Evolutionary conservation across 805 yeast species (phyloP).

Genomic region (Metschnikowia baotianmanensis): DNA sequence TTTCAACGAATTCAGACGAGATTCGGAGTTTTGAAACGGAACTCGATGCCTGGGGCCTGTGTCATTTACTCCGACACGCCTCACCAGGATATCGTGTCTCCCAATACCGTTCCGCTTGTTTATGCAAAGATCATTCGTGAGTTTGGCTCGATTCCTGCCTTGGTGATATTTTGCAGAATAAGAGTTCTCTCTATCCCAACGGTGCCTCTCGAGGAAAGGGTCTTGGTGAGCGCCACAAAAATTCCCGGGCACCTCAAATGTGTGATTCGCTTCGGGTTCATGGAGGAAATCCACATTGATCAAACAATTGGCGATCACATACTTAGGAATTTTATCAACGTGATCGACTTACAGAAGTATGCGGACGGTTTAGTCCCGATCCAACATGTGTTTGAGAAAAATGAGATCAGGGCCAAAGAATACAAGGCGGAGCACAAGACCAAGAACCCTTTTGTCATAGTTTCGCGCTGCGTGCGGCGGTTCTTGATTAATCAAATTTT

Average conservation of each 20-base stretch:
- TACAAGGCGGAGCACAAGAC: conserved; percentile 17
- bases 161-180: conserved; percentile 44
- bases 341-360: conserved; percentile 9
- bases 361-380: conserved; percentile 20
- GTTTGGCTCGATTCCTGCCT: conserved; percentile 43
- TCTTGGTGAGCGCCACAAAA: conserved; percentile 38
- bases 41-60: conserved; percentile 36
- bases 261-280: conserved; percentile 49
- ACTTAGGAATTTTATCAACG: conserved; percentile 22
- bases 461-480: conserved; percentile 18
- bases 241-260: conserved; percentile 49
- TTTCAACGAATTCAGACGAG: conserved; percentile 18
- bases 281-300: conserved; percentile 34
- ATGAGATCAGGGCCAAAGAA: conserved; percentile 26
- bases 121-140: conserved; percentile 36
- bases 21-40: conserved; percentile 21
- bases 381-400: conserved; percentile 31
- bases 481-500: conserved; percentile 25
- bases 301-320: conserved; percentile 21
- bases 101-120: conserved; percentile 46
- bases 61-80: conserved; percentile 41
- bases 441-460: conserved; percentile 17
- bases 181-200: conserved; percentile 43
- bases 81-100: conserved; percentile 36
- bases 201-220: conserved; percentile 37